Conservation (phyloP, 2,329 filamentous ascomycete genomes). For the Cercospora sesami region DNA sequence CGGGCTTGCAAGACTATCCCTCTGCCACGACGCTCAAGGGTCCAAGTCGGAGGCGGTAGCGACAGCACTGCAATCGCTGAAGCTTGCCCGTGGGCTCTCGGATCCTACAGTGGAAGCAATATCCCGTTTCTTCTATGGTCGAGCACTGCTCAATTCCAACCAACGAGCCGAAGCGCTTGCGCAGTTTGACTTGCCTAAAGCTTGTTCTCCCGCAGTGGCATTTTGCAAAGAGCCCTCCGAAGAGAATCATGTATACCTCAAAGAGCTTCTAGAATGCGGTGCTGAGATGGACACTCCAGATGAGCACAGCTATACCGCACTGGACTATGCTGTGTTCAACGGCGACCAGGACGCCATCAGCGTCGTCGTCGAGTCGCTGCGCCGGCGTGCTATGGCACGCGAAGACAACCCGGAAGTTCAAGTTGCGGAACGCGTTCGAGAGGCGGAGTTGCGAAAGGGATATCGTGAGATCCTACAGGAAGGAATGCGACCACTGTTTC, state of each 20-base stretch:
- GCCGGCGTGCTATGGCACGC: neutral
- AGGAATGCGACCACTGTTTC: neutral
- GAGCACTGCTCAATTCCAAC: neutral
- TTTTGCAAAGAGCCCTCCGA: constrained; percentile 44
- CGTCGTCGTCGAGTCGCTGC: neutral
- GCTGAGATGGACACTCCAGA: constrained; percentile 40
- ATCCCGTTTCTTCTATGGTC: constrained; percentile 16
- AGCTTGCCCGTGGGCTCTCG: constrained; percentile 28
- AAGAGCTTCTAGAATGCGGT: constrained; percentile 38
- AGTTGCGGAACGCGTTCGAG: neutral
- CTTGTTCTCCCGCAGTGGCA: constrained; percentile 41
- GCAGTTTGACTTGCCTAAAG: constrained; percentile 35
- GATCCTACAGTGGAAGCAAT: constrained; percentile 14
- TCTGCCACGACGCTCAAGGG: constrained; percentile 37
- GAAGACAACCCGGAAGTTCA: neutral
- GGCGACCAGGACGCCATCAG: neutral
- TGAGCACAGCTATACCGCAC: constrained; percentile 41
- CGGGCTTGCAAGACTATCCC: constrained; percentile 39
- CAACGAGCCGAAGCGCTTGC: constrained; percentile 16
- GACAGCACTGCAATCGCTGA: neutral
- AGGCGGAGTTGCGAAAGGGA: neutral
- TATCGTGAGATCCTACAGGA: neutral
- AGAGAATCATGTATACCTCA: constrained; percentile 41
- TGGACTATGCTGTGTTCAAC: constrained; percentile 43
- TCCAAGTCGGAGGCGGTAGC: constrained; percentile 25